Evolutionary conservation across 2,329 filamentous ascomycete species (phyloP), one percentile per base, ranked within the genome.

Genomic region (Ascosphaera apis): DNA sequence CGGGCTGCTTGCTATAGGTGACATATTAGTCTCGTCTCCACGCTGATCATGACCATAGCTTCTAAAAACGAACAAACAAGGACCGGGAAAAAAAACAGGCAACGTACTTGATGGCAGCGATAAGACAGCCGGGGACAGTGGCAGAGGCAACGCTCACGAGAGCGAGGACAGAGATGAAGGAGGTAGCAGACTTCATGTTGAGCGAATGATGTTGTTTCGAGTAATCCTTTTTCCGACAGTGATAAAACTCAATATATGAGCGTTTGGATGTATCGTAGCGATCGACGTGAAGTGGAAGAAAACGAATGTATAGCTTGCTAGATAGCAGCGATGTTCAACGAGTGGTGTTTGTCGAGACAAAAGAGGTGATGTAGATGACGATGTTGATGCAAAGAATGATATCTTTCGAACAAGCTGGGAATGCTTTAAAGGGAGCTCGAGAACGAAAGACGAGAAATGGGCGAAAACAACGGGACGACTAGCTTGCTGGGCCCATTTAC

Each of bases 41-140:
- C 30, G 2, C 4, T 5, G 13, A 21, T 25, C 21, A 4, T 25
- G 33, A 11, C 16, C n/a, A 15, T 23, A 23, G 34, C 5, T 13
- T 17, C 15, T 35, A 13, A 23, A n/a, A 11, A 23, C 34, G 21
- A 21, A 35, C 4, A 25, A 11, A 33, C 15, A 42, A 30, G 32
- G 28, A 35, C 17, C 30, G 15, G 31, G 18, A 35, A 1, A 6
- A 18, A 12, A 19, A n/a, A 34, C 33, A 12, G 13, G 15, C 18
- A 31, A 39, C 57, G 42, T 56, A 65, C 62, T 63, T 63, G 43
- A 67, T 54, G 27, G 60, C 62, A 31, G 52, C 53, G 32, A 67
- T 52, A 33, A 68, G 52, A 48, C 65, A 68, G 37, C 60, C 60
- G 33, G 63, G 57, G 36, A 54, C 45, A n/a, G 55, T 52, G 38